Conservation (phyloP, 2,329 filamentous ascomycete genomes). For the Verticillium nonalfalfae region DNA sequence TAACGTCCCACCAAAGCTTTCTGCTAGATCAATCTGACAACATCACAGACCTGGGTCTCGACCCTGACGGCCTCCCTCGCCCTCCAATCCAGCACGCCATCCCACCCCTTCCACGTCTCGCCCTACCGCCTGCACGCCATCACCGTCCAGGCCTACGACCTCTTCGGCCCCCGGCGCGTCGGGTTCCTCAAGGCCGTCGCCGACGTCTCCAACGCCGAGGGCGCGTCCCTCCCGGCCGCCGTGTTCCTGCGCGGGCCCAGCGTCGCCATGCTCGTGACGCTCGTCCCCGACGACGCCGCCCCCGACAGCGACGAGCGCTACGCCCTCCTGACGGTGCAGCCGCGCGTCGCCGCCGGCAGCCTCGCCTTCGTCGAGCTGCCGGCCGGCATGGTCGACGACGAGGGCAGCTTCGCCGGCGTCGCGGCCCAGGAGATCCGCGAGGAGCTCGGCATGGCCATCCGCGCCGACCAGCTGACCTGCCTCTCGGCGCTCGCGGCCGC, state of each 20-base stretch:
- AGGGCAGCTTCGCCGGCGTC: constrained; percentile 46
- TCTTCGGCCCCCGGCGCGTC: constrained; percentile 38
- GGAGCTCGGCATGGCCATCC: constrained; percentile 50
- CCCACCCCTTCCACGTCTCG: constrained; percentile 46
- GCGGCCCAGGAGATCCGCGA: constrained; percentile 56
- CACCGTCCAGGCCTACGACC: constrained; percentile 46
- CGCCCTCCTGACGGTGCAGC: constrained; percentile 53
- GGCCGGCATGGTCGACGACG: constrained; percentile 51
- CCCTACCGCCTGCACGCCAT: constrained; percentile 47
- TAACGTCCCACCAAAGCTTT: constrained; percentile 12
- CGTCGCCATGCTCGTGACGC: constrained; percentile 53
- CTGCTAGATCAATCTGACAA: not conserved
- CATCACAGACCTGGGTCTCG: constrained; percentile 38
- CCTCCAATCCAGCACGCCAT: constrained; percentile 29
- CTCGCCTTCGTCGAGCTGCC: constrained; percentile 50
- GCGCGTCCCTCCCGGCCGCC: constrained; percentile 44
- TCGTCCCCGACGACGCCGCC: constrained; percentile 42
- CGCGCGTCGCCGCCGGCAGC: constrained; percentile 49
- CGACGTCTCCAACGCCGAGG: constrained; percentile 36
- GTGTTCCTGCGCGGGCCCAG: constrained; percentile 54
- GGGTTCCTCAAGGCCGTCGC: constrained; percentile 53
- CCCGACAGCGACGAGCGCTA: constrained; percentile 39
- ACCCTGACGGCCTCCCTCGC: constrained; percentile 39
- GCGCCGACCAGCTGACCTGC: constrained; percentile 37
- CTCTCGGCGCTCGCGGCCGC: constrained; percentile 43